Base-by-base conservation (phyloP, 2,329 filamentous ascomycete species). In the Arthrobotrys conoides region DNA sequence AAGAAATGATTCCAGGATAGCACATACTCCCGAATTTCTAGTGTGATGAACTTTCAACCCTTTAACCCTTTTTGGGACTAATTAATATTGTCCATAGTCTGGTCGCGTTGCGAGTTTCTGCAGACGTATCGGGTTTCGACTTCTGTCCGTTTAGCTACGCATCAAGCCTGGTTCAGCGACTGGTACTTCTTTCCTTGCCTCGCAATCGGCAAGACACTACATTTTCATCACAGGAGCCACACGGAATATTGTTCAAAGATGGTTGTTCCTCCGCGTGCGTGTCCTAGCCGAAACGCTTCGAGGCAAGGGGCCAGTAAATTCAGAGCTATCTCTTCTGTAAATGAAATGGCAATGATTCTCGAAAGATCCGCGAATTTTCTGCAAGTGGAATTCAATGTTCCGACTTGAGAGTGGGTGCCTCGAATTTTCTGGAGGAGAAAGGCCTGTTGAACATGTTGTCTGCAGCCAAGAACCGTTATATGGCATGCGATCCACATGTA, bases 381-480 rank as follows among this genome's bases (percentile, higher is more conserved):
- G 61, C 33, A 63, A 64, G 49, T 22, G 63, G 49, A 30, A 57
- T 49, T 57, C 44, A 53, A 68, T 49, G 38, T 69, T 65, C 69
- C 48, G 48, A 38, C 61, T 41, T 48, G 22, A 36, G 70, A 67
- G 68, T 65, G 68, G 68, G 59, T 48, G 67, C 61, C 24, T 68
- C 53, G 63, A 67, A 57, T 78, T 64, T 30, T 63, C 33, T 69
- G 4, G 59, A 69, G 53, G 48, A 51, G 46, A 63, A 78, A 68
- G 59, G 55, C 64, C 44, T 46, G 36, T 49, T 70, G 55, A 69
- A 57, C 63, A 65, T 68, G 63, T 49, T 69, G 49, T 46, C 75
- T 78, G 75, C 75, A 78, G 75, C 75, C 75, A 78, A 72, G 75
- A 78, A 78, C 75, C 75, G 75, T 78, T 78, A 57, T 78, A 78